Conservation (phyloP, 2,329 filamentous ascomycete genomes). For the Scedosporium boydii region DNA sequence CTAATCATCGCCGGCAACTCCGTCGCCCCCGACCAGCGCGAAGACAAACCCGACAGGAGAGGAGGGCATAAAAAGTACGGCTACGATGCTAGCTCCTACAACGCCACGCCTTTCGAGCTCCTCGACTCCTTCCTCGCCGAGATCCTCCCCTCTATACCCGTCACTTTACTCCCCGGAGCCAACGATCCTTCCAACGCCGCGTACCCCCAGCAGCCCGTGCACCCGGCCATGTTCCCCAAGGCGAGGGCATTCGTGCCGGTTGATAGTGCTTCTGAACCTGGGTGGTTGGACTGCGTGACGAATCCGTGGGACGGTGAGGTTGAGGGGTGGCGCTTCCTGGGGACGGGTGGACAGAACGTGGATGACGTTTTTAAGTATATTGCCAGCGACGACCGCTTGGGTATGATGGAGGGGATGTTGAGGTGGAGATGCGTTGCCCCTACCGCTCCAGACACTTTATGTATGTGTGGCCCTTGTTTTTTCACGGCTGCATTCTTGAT, state of each 20-base stretch:
- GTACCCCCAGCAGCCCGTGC: slow-evolving; percentile 86
- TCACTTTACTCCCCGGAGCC: slow-evolving; percentile 79
- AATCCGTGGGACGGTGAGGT: slow-evolving; percentile 91
- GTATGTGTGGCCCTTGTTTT: slow-evolving; percentile 42
- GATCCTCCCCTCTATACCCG: slow-evolving; percentile 74
- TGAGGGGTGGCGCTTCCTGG: slow-evolving; percentile 80
- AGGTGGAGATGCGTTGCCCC: slow-evolving; percentile 86
- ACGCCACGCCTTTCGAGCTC: slow-evolving; percentile 71
- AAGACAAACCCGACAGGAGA: slow-evolving; percentile 37
- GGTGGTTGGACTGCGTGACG: slow-evolving; percentile 82
- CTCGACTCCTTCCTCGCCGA: slow-evolving; percentile 76
- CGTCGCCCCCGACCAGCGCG: slow-evolving; percentile 48
- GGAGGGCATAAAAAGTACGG: slow-evolving; percentile 69
- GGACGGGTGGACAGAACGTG: slow-evolving; percentile 84
- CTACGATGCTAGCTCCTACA: slow-evolving; percentile 84
- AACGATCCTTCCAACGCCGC: slow-evolving; percentile 82
- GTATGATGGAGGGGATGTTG: slow-evolving; percentile 91
- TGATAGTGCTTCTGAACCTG: slow-evolving; percentile 35
- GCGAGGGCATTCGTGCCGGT: slow-evolving; percentile 55
- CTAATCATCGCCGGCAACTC: slow-evolving; percentile 91
- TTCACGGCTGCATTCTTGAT: neutral
- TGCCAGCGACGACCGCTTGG: slow-evolving; percentile 63
- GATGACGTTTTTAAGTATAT: slow-evolving; percentile 93
- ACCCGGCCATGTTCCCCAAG: slow-evolving; percentile 80
- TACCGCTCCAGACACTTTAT: slow-evolving; percentile 90